Conservation (phyloP, 2,329 filamentous ascomycete genomes). For the Dactylellina parvicollis region DNA sequence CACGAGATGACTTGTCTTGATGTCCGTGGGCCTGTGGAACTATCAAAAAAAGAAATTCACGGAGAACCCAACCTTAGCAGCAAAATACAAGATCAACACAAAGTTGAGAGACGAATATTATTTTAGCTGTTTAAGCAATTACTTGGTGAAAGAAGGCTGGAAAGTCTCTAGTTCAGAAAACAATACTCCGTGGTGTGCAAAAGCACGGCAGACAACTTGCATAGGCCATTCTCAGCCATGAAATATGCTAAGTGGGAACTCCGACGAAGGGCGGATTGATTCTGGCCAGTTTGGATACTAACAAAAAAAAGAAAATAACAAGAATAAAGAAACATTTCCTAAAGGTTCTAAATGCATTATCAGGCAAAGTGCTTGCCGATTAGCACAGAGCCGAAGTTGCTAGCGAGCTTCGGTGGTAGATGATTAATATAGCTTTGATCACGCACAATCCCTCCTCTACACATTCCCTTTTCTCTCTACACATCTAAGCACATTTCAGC, state of each 20-base stretch:
- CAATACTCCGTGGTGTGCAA: constrained; percentile 1
- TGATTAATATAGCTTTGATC: constrained; percentile 1
- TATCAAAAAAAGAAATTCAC: not conserved
- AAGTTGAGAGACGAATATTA: too few relatives aligned
- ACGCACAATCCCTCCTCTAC: not conserved
- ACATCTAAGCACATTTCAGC: too few relatives aligned
- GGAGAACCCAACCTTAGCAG: not conserved
- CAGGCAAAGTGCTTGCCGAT: not conserved
- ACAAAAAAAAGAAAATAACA: not conserved
- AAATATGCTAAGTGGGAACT: not conserved
- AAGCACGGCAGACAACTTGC: not conserved
- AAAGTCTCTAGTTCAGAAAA: not conserved
- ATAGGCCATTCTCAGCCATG: not conserved
- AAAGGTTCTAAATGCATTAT: constrained; percentile 8
- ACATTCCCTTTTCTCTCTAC: not conserved
- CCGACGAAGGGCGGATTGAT: not conserved
- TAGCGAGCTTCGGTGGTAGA: not conserved
- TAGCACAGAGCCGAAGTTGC: not conserved
- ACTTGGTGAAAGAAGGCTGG: too few relatives aligned
- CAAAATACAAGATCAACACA: not conserved
- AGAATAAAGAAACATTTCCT: not conserved
- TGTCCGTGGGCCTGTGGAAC: not conserved
- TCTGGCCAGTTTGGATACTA: not conserved
- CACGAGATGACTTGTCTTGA: not conserved
- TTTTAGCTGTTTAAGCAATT: too few relatives aligned